Base-by-base conservation (phyloP, 495 filamentous ascomycete genomes). In the Neurospora sublineolata region DNA sequence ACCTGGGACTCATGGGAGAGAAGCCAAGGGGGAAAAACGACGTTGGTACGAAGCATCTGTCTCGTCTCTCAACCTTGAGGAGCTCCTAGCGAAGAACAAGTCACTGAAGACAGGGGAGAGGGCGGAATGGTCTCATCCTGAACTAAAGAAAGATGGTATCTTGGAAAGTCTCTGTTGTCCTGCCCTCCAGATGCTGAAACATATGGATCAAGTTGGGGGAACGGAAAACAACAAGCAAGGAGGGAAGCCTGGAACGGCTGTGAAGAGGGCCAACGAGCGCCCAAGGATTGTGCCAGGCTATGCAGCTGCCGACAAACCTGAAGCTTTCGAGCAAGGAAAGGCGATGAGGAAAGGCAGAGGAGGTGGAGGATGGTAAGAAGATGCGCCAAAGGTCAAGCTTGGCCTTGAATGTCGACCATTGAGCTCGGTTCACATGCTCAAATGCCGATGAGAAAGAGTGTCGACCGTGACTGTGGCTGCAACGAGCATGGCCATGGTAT, bases 11-110 rank as follows among this genome's bases (percentile, higher is more conserved):
- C 10, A 71, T n/a, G 30, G 58, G 30, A 46, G 46, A 11, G 68
- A 73, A 68, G 42, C 9, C 14, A 67, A 64, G 37, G 78, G 75
- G 27, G 68, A 76, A 16, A 36, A 77, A n/a, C 44, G 75, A 3
- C 67, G 68, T 12, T 87, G 84, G 84, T 83, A 83, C 37, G 82
- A 86, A 71, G 80, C 75, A 11, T 75, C 78, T 2, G 72, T 87
- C 20, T 71, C 80, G 4, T 82, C 78, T 10, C 44, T 74, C 6
- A 68, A 68, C 1, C 41, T 76, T 12, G 79, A 82, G 10, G 37
- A 72, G 3, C 41, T 78, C 1, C 76, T 84, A 38, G n/a, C 75
- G 14, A 70, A 82, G 73, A 86, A 87, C 71, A 68, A 74, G 42
- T 10, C 41, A 3, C 71, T 86, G 5, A 77, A 75, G 37, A 5